These are phyloP conservation scores for Chrysoporthe deuterocubensis DNA, from an alignment of 2,329 filamentous ascomycete species.

Conservation along the genomic window DNA sequence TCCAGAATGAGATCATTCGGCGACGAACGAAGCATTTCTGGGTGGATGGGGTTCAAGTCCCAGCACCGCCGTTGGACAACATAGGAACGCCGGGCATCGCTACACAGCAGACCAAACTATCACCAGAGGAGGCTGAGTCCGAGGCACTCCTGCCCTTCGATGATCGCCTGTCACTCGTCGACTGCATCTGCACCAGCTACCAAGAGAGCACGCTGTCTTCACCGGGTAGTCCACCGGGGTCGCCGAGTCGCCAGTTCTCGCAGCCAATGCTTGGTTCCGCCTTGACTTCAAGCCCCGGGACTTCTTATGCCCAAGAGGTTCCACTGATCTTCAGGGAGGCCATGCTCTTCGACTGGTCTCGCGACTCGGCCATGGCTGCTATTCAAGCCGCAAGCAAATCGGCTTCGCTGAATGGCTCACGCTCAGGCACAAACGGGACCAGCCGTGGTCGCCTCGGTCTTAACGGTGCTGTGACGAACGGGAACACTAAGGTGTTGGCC, in stretches of 20 bases:
- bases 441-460: slow-evolving; percentile 62
- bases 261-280: slow-evolving; percentile 63
- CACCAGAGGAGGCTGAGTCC: slow-evolving; percentile 59
- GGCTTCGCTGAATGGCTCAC: slow-evolving; percentile 76
- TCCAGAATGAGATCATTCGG: slow-evolving; percentile 76
- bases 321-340: slow-evolving; percentile 71
- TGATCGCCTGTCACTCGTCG: slow-evolving; percentile 71
- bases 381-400: slow-evolving; percentile 72
- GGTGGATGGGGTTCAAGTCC: slow-evolving; percentile 75
- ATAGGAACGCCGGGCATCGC: slow-evolving; percentile 59
- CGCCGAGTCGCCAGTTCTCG: slow-evolving; percentile 67
- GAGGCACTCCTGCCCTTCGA: slow-evolving; percentile 77
- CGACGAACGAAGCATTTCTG: slow-evolving; percentile 77
- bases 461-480: slow-evolving; percentile 50
- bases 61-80: slow-evolving; percentile 65
- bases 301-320: slow-evolving; percentile 57
- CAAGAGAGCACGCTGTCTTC: slow-evolving; percentile 64
- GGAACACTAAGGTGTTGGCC: slow-evolving; percentile 40
- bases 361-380: slow-evolving; percentile 71
- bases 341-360: slow-evolving; percentile 80
- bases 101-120: slow-evolving; percentile 49
- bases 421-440: slow-evolving; percentile 62
- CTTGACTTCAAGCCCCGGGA: slow-evolving; percentile 42
- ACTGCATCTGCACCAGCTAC: slow-evolving; percentile 75
- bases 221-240: slow-evolving; percentile 69